phyloP scores from a whole-genome alignment of 306 rosid species.

The Crataegus laevigata region DNA sequence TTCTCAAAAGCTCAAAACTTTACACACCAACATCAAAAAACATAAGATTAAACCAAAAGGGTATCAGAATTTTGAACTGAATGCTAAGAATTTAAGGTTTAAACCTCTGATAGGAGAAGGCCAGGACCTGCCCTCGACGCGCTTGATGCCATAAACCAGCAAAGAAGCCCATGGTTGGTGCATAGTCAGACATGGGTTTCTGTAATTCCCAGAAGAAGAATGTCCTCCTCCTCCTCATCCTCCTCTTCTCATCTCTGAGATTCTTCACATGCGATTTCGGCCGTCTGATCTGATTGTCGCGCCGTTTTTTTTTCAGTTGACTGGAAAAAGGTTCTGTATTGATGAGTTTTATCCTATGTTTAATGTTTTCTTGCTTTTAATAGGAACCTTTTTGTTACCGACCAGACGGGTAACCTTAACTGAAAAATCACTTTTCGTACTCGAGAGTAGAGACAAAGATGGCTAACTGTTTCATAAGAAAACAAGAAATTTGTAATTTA shows the following conservation, averaged over 20 bases:
- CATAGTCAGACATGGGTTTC: slow-evolving; percentile 85
- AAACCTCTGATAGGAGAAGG: slow-evolving; percentile 79
- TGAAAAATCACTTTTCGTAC: too few relatives aligned
- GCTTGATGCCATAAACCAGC: slow-evolving; percentile 81
- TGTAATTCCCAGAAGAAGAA: slow-evolving; percentile 36
- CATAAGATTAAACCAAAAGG: background rate
- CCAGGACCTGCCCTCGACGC: slow-evolving; percentile 89
- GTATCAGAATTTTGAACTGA: background rate
- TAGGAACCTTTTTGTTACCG: too few relatives aligned
- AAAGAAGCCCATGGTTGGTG: slow-evolving; percentile 99
- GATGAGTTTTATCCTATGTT: background rate
- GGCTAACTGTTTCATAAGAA: too few relatives aligned
- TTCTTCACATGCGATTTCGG: background rate
- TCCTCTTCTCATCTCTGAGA: slow-evolving; percentile 28
- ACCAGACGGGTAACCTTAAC: too few relatives aligned
- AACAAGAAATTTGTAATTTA: too few relatives aligned
- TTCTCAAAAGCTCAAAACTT: background rate
- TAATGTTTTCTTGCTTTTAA: too few relatives aligned
- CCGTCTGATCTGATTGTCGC: background rate
- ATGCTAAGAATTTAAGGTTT: background rate
- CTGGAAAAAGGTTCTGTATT: background rate
- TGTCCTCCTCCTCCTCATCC: slow-evolving; percentile 14
- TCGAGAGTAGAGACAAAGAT: too few relatives aligned
- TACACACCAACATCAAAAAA: background rate
- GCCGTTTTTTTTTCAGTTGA: background rate